A percentile compares a stretch with the other conserved stretches of the same genome.
These are phyloP conservation scores for Pythium plurisporium DNA, from an alignment of 352 stramenopile genomes.

Conservation along the genomic window DNA sequence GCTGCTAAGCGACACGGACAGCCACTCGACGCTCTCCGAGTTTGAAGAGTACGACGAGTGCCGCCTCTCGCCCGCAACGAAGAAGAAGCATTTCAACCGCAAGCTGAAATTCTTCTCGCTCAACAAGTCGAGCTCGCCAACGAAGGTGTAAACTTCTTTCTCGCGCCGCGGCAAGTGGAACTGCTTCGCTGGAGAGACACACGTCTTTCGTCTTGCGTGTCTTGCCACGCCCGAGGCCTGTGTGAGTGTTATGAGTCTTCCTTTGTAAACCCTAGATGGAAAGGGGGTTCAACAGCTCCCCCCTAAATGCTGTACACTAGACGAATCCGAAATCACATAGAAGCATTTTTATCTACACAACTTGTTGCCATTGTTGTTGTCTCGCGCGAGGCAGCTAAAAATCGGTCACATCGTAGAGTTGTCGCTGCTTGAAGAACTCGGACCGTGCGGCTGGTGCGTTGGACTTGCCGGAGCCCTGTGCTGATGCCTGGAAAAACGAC, in stretches of 20 bases:
- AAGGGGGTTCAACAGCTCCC: too few relatives aligned
- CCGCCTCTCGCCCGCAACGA: background rate
- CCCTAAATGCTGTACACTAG: too few relatives aligned
- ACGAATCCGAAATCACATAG: background rate
- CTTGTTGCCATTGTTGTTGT: background rate
- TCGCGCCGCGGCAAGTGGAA: slow-evolving; percentile 2
- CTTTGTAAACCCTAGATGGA: too few relatives aligned
- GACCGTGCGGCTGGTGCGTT: slow-evolving; percentile 22
- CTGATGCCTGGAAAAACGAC: slow-evolving; percentile 57
- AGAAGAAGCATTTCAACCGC: background rate
- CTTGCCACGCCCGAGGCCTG: too few relatives aligned
- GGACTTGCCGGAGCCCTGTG: slow-evolving; percentile 19
- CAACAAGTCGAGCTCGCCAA: slow-evolving; percentile 5
- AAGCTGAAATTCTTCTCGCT: slow-evolving; percentile 16
- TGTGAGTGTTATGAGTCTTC: too few relatives aligned
- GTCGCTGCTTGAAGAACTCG: slow-evolving; percentile 49
- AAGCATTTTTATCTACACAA: too few relatives aligned
- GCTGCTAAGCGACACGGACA: slow-evolving; percentile 23
- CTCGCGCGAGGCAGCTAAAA: slow-evolving; percentile 28
- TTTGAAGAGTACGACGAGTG: slow-evolving; percentile 20
- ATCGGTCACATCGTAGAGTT: slow-evolving; percentile 62
- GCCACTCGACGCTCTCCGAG: slow-evolving; percentile 21
- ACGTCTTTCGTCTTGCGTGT: too few relatives aligned
- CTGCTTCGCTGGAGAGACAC: too few relatives aligned
- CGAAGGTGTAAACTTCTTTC: slow-evolving; percentile 2